Conservation (phyloP, 495 filamentous ascomycete genomes). For the Annulohypoxylon bovei region DNA sequence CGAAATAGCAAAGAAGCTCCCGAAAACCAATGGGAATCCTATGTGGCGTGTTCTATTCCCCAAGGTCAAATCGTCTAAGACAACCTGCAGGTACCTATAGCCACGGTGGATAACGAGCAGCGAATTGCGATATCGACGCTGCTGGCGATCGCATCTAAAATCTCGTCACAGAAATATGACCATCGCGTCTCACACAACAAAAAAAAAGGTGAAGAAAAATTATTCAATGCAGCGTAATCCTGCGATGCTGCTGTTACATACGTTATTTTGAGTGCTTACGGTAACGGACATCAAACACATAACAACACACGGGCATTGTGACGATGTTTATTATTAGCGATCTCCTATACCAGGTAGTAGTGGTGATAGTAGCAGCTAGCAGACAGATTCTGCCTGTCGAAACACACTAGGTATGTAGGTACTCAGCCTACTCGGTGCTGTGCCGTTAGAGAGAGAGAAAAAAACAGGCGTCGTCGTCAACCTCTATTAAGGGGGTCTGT, state of each 20-base stretch:
- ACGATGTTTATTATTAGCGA: slow-evolving; percentile 38
- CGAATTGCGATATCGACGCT: background rate
- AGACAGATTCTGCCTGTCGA: slow-evolving; percentile 8
- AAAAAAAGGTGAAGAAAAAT: background rate
- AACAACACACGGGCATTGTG: background rate
- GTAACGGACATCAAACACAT: slow-evolving; percentile 18
- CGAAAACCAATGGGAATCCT: background rate
- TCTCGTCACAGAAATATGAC: slow-evolving; percentile 34
- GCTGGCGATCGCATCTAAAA: slow-evolving; percentile 26
- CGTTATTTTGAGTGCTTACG: slow-evolving; percentile 43
- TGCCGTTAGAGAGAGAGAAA: background rate
- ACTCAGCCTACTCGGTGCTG: slow-evolving; percentile 15
- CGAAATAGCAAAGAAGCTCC: background rate
- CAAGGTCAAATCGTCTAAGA: slow-evolving; percentile 1
- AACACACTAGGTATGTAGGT: background rate
- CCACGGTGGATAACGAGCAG: background rate
- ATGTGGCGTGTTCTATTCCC: background rate
- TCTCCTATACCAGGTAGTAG: slow-evolving; percentile 1
- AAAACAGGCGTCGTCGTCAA: slow-evolving; percentile 13
- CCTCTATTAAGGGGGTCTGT: slow-evolving; percentile 32
- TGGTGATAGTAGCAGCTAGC: background rate
- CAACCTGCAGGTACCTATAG: background rate
- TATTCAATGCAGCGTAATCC: slow-evolving; percentile 28
- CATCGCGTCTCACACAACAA: background rate
- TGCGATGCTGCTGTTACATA: slow-evolving; percentile 37